Conservation (phyloP, 148 eudicot genomes). For the Polygonum aviculare region DNA sequence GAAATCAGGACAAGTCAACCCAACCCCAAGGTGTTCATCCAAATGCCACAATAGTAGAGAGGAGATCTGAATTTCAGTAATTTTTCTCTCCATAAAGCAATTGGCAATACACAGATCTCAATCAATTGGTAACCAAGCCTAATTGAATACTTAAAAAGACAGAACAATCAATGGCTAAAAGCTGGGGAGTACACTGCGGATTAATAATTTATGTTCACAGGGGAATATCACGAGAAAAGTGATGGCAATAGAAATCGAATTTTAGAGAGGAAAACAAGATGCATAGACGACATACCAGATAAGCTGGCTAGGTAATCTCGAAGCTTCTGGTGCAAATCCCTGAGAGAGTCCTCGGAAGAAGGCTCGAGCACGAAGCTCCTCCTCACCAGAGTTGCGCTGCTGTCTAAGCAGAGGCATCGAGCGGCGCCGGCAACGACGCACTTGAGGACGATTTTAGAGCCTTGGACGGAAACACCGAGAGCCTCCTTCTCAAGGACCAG, state of each 20-base stretch:
- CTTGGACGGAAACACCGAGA: constrained; percentile 50
- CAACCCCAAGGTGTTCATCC: neutral
- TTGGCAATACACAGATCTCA: no score
- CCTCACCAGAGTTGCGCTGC: constrained; percentile 21
- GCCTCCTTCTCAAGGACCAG: constrained; percentile 53
- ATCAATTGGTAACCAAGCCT: no score
- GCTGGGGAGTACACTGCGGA: neutral
- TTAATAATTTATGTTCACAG: neutral
- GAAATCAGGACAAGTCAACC: neutral
- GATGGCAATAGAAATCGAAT: neutral
- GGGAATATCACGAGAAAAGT: neutral
- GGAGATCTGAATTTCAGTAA: neutral
- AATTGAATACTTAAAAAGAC: no score
- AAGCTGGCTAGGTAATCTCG: constrained; percentile 23
- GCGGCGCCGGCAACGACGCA: constrained; percentile 25
- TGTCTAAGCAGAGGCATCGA: constrained; percentile 27
- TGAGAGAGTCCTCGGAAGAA: constrained; percentile 22
- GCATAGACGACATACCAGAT: neutral
- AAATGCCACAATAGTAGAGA: neutral
- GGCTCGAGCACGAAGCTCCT: constrained; percentile 46
- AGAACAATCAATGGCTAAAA: neutral
- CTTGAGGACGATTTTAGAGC: constrained; percentile 38
- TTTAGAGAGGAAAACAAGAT: neutral
- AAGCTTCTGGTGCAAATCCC: constrained; percentile 38
- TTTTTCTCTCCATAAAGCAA: no score